Percentiles rank a stretch among this genome's conserved stretches.
Conservation (phyloP, 345 rosid genomes). For the Linum usitatissimum region DNA sequence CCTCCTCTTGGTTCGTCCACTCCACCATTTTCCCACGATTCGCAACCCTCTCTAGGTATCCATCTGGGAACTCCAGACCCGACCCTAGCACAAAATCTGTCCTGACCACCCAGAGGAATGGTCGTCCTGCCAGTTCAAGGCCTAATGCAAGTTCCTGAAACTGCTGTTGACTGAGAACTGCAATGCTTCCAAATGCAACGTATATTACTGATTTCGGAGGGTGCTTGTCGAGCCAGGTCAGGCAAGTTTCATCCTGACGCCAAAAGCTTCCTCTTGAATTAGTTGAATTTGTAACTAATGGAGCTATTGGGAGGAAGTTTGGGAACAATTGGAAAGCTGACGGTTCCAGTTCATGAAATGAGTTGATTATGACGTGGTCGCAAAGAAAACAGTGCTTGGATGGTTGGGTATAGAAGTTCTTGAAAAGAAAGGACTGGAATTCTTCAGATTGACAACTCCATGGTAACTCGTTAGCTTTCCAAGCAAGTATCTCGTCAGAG, state of each 20-base stretch:
- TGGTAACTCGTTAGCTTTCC: conserved; percentile 14
- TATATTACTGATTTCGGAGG: conserved; percentile 39
- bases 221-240: conserved; percentile 19
- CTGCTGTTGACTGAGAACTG: conserved; percentile 19
- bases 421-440: conserved; percentile 38
- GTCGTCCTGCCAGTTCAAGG: conserved; percentile 19
- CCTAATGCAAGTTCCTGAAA: conserved; percentile 33
- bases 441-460: conserved; percentile 35
- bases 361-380: conserved; percentile 31
- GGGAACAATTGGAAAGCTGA: conserved; percentile 11
- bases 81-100: background rate
- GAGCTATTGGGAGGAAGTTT: conserved; percentile 12
- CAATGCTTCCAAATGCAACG: conserved; percentile 51
- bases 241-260: conserved; percentile 5
- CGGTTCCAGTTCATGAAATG: conserved; percentile 14
- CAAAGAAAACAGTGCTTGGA: conserved; percentile 1
- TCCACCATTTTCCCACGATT: conserved; percentile 31
- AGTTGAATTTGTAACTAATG: conserved; percentile 6
- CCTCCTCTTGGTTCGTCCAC: conserved; percentile 47
- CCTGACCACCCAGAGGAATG: conserved; percentile 51
- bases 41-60: conserved; percentile 20
- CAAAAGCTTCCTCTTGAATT: background rate
- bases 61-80: conserved; percentile 11
- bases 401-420: conserved; percentile 7
- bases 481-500: conserved; percentile 2